Base-by-base conservation (phyloP, 2,329 filamentous ascomycete genomes). In the Talaromyces piceae region DNA sequence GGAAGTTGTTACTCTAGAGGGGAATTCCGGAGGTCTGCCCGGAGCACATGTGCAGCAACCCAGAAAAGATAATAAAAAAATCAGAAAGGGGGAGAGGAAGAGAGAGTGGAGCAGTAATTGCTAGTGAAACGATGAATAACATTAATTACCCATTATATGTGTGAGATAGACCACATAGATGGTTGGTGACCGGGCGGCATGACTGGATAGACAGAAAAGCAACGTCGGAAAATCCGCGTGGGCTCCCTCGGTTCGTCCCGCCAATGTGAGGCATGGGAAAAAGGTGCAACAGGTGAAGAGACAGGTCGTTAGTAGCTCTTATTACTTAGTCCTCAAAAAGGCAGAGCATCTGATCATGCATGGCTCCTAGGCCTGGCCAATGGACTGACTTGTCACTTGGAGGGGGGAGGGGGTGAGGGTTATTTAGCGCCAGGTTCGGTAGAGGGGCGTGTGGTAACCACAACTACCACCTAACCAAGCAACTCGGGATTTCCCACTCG, bases 111-210 rank as follows among this genome's bases (percentile, higher is more conserved):
- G n/a, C n/a, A n/a, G n/a, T n/a, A n/a, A n/a, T n/a, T n/a, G n/a
- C n/a, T n/a, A n/a, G n/a, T n/a, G n/a, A n/a, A n/a, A n/a, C n/a
- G n/a, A n/a, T n/a, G n/a, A n/a, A n/a, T n/a, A n/a, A n/a, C n/a
- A n/a, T n/a, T n/a, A n/a, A n/a, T n/a, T n/a, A n/a, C n/a, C n/a
- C n/a, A 41, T 16, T 41, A 16, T 8, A 41, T 22, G 37, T 8
- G 8, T 16, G 20, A 16, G 37, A n/a, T 8, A 16, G n/a, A 41
- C 6, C 13, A 6, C 45, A 27, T 12, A 33, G 30, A 39, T n/a
- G 43, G 47, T 50, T 44, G 47, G 50, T 54, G 51, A 53, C 43
- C 37, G 33, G 47, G 37, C 41, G 49, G 51, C 51, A 53, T 53
- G 51, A 54, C 51, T 44, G 47, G 16, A 13, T 13, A 37, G 31